Percentiles rank a stretch among this genome's conserved stretches.
Conservation (phyloP, 2,329 filamentous ascomycete species). For the Aspergillus costaricaensis region DNA sequence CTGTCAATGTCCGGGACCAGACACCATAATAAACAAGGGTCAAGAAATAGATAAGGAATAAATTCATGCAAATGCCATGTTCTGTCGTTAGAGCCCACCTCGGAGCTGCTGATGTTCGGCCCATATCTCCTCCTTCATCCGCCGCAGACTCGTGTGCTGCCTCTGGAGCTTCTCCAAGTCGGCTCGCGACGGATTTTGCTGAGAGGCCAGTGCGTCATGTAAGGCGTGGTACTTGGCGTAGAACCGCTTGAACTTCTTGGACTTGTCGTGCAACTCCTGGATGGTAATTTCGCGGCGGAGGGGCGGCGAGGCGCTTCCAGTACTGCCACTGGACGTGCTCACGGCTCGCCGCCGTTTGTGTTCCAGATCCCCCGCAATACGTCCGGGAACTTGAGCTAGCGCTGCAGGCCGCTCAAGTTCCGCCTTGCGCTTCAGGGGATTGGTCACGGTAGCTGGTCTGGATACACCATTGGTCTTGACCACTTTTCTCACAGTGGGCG, state of each 20-base stretch:
- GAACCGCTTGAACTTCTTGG: constrained; percentile 56
- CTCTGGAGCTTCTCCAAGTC: constrained; percentile 56
- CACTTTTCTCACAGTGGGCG: constrained; percentile 24
- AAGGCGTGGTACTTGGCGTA: constrained; percentile 61
- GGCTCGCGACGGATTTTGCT: constrained; percentile 47
- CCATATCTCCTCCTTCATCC: constrained; percentile 62
- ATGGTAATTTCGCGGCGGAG: constrained; percentile 39
- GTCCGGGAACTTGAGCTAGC: constrained; percentile 23
- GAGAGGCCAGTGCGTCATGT: constrained; percentile 50
- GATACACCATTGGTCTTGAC: constrained; percentile 31
- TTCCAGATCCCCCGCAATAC: constrained; percentile 42
- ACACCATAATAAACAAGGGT: constrained; percentile 7
- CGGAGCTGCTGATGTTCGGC: constrained; percentile 44
- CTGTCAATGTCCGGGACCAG: constrained; percentile 12
- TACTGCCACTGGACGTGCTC: constrained; percentile 45
- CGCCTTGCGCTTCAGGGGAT: constrained; percentile 46
- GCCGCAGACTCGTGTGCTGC: constrained; percentile 56
- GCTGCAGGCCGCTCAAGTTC: constrained; percentile 33
- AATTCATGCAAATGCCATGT: constrained; percentile 13
- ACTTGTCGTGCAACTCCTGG: constrained; percentile 44
- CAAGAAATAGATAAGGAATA: constrained; percentile 4
- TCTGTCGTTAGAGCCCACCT: constrained; percentile 21
- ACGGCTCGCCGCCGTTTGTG: constrained; percentile 43
- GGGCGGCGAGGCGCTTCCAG: constrained; percentile 44
- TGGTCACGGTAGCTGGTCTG: constrained; percentile 30